phyloP scores from a whole-genome alignment of 2,329 filamentous ascomycete genomes.

The Amauroascus verrucosus region DNA sequence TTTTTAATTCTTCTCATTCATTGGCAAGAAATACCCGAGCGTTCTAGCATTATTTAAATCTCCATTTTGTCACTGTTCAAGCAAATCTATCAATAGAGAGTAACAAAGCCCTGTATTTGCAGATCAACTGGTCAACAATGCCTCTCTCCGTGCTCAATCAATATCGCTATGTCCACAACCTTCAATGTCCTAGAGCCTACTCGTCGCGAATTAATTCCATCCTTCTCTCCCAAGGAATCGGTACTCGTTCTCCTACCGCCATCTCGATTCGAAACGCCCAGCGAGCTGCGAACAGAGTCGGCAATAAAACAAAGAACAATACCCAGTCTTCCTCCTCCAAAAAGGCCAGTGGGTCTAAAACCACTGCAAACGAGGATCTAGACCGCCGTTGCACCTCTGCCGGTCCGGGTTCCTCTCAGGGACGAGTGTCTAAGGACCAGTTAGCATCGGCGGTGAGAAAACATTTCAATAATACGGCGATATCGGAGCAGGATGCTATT shows the following conservation, averaged over 20 bases:
- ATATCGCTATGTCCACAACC: constrained; percentile 40
- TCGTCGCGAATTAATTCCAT: constrained; percentile 38
- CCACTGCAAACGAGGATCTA: not conserved
- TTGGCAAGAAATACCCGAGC: not conserved
- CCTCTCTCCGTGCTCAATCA: constrained; percentile 38
- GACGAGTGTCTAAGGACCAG: constrained; percentile 34
- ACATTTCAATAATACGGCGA: constrained; percentile 39
- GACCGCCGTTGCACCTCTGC: not conserved
- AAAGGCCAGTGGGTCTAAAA: not conserved
- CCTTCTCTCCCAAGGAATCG: constrained; percentile 38
- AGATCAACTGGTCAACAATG: constrained; percentile 38
- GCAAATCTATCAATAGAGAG: not conserved
- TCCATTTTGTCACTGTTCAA: not conserved
- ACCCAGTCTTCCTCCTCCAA: not conserved
- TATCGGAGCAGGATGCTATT: constrained; percentile 40
- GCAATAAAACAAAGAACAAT: not conserved
- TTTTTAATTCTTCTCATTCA: not conserved
- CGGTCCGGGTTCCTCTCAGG: constrained; percentile 19
- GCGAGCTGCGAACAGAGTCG: constrained; percentile 19
- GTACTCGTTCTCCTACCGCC: constrained; percentile 36
- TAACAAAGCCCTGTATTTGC: constrained; percentile 10
- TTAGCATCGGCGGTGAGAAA: constrained; percentile 37
- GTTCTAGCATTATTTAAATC: no score
- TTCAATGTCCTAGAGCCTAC: constrained; percentile 37
- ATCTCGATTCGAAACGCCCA: constrained; percentile 28